Conservation (phyloP, 768 basidiomycete genomes). For the Calocera viscosa region DNA sequence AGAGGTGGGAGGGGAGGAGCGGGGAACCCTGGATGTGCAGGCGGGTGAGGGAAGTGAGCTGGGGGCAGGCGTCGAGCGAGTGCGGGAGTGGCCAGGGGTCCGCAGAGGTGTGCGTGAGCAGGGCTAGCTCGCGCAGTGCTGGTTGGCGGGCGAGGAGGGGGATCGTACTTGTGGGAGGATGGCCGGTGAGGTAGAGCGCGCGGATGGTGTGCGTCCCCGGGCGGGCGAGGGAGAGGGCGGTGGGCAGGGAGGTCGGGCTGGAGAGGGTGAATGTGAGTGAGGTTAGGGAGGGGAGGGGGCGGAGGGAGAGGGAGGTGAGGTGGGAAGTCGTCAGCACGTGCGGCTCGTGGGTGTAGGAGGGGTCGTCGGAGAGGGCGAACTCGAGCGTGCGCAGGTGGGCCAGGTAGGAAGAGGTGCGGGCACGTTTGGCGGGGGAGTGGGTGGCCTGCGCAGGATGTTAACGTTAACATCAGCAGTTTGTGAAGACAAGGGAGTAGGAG, state of each 20-base stretch:
- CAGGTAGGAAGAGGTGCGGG: neutral
- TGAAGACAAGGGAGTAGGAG: no score
- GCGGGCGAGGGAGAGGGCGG: neutral
- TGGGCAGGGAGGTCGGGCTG: neutral
- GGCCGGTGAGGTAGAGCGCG: neutral
- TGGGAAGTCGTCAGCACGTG: neutral
- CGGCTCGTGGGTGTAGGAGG: neutral
- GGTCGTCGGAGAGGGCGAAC: neutral
- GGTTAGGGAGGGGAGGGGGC: neutral
- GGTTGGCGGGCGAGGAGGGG: neutral
- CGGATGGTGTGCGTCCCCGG: neutral
- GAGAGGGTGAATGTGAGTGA: neutral
- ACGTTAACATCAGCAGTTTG: no score
- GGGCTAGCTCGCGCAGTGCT: neutral
- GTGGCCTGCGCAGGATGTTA: neutral
- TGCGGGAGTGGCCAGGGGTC: neutral
- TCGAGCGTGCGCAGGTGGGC: neutral
- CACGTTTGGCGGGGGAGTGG: neutral
- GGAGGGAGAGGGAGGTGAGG: neutral
- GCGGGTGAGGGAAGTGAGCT: neutral
- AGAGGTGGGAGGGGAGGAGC: neutral
- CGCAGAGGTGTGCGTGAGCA: neutral
- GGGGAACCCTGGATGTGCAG: neutral
- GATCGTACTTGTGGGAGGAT: neutral
- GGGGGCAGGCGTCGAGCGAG: neutral